These are phyloP conservation scores for Globisporangium splendens DNA, from an alignment of 352 stramenopile genomes.

Conservation along the genomic window DNA sequence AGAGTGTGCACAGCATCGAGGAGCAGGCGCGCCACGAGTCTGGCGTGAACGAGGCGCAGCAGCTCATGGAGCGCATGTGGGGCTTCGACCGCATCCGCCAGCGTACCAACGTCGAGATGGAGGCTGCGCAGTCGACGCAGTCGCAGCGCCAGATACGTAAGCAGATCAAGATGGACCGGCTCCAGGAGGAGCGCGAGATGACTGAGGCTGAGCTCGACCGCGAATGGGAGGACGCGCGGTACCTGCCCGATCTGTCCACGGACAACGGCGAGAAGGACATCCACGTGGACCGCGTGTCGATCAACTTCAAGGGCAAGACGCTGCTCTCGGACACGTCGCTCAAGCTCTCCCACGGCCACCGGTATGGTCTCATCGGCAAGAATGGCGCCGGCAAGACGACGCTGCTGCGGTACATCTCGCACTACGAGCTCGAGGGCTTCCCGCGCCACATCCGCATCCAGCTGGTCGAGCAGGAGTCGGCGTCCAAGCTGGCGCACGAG, in stretches of 20 bases:
- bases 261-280: constrained; percentile 87
- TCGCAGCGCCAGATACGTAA: constrained; percentile 82
- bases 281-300: constrained; percentile 81
- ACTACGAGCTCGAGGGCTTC: constrained; percentile 96
- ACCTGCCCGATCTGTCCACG: constrained; percentile 68
- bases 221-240: constrained; percentile 75
- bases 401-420: constrained; percentile 93
- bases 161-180: constrained; percentile 61
- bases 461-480: constrained; percentile 94
- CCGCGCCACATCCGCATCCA: constrained; percentile 94
- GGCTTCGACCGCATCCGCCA: constrained; percentile 84
- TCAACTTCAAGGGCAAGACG: constrained; percentile 90
- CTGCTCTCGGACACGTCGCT: constrained; percentile 84
- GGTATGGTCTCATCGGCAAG: constrained; percentile 94
- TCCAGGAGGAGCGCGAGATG: constrained; percentile 53
- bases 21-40: constrained; percentile 51
- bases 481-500: constrained; percentile 77
- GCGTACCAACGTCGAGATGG: constrained; percentile 73
- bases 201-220: constrained; percentile 64
- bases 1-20: constrained; percentile 67
- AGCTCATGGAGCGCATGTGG: constrained; percentile 81
- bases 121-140: constrained; percentile 66
- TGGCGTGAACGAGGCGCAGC: constrained; percentile 48
- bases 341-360: constrained; percentile 78
- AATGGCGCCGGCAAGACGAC: constrained; percentile 94